phyloP scores from a whole-genome alignment of 1,284 basidiomycete genomes.

The Dichomitus squalens region DNA sequence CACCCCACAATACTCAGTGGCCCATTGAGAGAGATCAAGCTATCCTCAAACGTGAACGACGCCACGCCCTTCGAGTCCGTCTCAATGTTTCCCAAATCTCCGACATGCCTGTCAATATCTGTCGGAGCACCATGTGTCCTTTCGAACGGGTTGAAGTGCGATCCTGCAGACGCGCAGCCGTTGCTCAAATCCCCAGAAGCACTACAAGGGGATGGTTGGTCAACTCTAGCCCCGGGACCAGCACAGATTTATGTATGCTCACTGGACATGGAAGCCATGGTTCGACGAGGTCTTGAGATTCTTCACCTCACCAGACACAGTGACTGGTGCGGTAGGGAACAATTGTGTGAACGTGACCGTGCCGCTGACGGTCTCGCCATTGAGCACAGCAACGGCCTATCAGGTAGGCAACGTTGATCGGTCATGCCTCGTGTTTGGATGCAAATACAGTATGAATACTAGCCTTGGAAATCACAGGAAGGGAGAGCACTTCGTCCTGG shows the following conservation, averaged over 20 bases:
- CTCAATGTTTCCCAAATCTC: slow-evolving; percentile 78
- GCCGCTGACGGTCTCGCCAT: slow-evolving; percentile 63
- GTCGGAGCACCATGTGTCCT: slow-evolving; percentile 68
- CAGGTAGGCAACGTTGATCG: neutral
- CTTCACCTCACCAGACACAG: slow-evolving; percentile 62
- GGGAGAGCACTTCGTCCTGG: slow-evolving; percentile 8
- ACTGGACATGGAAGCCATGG: slow-evolving; percentile 84
- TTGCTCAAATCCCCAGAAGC: slow-evolving; percentile 67
- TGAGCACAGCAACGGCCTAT: slow-evolving; percentile 70
- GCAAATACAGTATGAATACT: neutral
- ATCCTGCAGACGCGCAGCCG: slow-evolving; percentile 72
- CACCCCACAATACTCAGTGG: slow-evolving; percentile 71
- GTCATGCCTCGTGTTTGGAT: neutral
- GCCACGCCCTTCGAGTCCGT: slow-evolving; percentile 63
- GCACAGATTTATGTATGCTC: slow-evolving; percentile 30
- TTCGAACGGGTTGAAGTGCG: slow-evolving; percentile 77
- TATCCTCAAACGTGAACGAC: slow-evolving; percentile 60
- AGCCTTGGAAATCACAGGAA: slow-evolving; percentile 20
- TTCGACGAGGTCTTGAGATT: slow-evolving; percentile 60
- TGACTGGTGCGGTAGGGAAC: slow-evolving; percentile 54
- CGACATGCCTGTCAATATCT: slow-evolving; percentile 66
- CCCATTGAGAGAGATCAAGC: slow-evolving; percentile 69
- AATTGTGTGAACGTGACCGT: slow-evolving; percentile 69
- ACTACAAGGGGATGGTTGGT: slow-evolving; percentile 37
- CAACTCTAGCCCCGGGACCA: neutral